A percentile compares a stretch with the other conserved stretches of the same genome.
Evolutionary conservation across 2,329 filamentous ascomycete species (phyloP).

Genomic region (Cladosporium sphaerospermum): DNA sequence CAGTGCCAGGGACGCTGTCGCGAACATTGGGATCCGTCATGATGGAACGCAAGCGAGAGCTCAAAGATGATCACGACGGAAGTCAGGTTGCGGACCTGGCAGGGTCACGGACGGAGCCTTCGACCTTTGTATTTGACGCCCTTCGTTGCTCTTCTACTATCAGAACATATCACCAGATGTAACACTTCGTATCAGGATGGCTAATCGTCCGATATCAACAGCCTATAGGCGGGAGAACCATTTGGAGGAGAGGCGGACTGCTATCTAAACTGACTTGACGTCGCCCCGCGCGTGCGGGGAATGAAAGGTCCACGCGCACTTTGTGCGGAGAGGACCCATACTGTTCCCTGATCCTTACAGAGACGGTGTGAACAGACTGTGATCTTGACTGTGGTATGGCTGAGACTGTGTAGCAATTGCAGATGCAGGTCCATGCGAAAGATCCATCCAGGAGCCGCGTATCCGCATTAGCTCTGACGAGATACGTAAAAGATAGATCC

Average conservation of each 20-base stretch:
- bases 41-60: background rate
- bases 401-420: too few relatives aligned
- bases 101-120: background rate
- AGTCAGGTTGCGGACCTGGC: too few relatives aligned
- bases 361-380: too few relatives aligned
- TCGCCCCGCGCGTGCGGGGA: background rate
- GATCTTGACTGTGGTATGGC: too few relatives aligned
- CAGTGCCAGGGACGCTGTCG: conserved; percentile 30
- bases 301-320: conserved; percentile 9
- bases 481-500: background rate
- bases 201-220: background rate
- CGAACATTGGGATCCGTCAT: background rate
- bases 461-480: background rate
- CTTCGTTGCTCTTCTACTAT: background rate
- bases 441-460: background rate
- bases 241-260: background rate
- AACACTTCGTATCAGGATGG: background rate
- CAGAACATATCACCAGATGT: background rate
- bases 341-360: too few relatives aligned
- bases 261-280: background rate
- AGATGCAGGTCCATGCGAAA: conserved; percentile 4
- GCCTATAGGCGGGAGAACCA: background rate
- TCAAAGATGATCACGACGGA: too few relatives aligned
- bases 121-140: too few relatives aligned
- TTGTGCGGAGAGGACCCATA: background rate